A percentile compares a stretch with the other conserved stretches of the same genome.
These are phyloP conservation scores for Pseudopithomyces maydicus DNA, from an alignment of 2,329 filamentous ascomycete species.

Conservation along the genomic window DNA sequence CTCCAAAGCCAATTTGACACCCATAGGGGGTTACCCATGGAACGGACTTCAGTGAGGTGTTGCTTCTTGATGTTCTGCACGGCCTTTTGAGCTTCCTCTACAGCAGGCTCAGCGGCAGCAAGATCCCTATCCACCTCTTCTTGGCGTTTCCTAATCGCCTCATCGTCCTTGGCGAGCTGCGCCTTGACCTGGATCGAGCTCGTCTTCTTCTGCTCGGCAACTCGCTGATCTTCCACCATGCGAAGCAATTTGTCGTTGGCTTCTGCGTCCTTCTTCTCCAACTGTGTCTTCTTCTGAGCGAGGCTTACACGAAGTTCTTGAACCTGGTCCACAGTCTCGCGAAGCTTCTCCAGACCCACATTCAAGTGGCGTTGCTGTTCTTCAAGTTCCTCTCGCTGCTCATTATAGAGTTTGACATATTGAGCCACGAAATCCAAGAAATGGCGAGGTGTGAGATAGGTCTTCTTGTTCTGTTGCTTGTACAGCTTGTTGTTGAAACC, in stretches of 20 bases:
- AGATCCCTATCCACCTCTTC: slow-evolving; percentile 87
- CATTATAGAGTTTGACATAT: slow-evolving; percentile 95
- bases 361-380: slow-evolving; percentile 99
- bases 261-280: slow-evolving; percentile 92
- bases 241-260: slow-evolving; percentile 96
- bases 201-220: slow-evolving; percentile 89
- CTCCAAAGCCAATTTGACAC: slow-evolving; percentile 90
- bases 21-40: slow-evolving; percentile 92
- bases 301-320: slow-evolving; percentile 87
- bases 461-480: slow-evolving; percentile 90
- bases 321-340: slow-evolving; percentile 97
- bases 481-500: slow-evolving; percentile 85
- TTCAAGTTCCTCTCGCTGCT: slow-evolving; percentile 97
- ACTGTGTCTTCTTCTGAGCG: slow-evolving; percentile 89
- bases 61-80: slow-evolving; percentile 98
- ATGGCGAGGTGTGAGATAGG: slow-evolving; percentile 93
- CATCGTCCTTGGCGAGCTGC: slow-evolving; percentile 85
- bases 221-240: slow-evolving; percentile 94
- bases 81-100: slow-evolving; percentile 89
- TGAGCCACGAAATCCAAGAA: slow-evolving; percentile 98
- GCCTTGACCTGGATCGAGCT: slow-evolving; percentile 88
- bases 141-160: slow-evolving; percentile 80
- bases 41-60: slow-evolving; percentile 95
- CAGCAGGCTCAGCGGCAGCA: slow-evolving; percentile 89
- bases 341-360: slow-evolving; percentile 94